phyloP scores from a whole-genome alignment of 805 yeast genomes.

The Zygotorulaspora florentina region DNA sequence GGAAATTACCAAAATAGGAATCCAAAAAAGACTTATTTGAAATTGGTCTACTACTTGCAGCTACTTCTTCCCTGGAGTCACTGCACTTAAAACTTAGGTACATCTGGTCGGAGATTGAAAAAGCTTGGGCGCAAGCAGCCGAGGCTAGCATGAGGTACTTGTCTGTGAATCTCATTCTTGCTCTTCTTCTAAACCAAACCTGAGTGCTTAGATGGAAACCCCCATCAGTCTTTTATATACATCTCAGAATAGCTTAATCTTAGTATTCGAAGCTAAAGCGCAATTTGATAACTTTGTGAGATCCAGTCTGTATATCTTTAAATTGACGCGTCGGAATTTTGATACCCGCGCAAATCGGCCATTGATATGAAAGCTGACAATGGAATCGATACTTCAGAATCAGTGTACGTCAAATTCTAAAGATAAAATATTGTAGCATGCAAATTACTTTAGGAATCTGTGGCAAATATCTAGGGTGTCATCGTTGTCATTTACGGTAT shows the following conservation, averaged over 20 bases:
- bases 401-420: no score
- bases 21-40: conserved; percentile 33
- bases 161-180: conserved; percentile 1
- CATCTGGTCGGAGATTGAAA: conserved; percentile 6
- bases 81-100: conserved; percentile 5
- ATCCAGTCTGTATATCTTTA: background rate
- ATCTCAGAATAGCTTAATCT: background rate
- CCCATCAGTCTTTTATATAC: background rate
- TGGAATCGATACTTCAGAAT: no score
- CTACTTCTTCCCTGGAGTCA: background rate
- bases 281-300: background rate
- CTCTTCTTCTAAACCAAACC: background rate
- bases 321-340: conserved; percentile 5
- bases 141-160: conserved; percentile 2
- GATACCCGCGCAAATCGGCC: conserved; percentile 2
- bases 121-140: conserved; percentile 4
- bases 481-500: no score
- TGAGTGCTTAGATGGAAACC: background rate
- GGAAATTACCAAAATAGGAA: conserved; percentile 34
- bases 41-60: background rate
- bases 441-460: no score
- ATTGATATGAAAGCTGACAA: no score
- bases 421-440: no score
- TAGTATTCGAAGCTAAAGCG: background rate
- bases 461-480: no score